Evolutionary conservation across 768 basidiomycete species (phyloP), one percentile per base, ranked within the genome.

Genomic region (Lenzites betulinus): DNA sequence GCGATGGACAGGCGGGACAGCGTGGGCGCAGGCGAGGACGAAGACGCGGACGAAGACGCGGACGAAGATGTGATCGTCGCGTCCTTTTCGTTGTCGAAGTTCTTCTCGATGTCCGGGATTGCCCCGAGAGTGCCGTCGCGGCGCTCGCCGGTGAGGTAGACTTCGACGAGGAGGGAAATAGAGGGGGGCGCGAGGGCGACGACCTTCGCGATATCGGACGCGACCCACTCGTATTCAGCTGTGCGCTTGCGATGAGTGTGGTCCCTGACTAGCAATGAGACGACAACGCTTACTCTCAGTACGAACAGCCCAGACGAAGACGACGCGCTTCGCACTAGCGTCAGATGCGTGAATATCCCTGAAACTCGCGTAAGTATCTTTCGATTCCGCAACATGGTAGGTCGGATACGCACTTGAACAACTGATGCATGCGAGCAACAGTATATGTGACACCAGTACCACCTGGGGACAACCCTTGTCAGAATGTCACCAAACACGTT

Each of bases 401-500:
- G n/a, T 12, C 13, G 33, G 1, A 26, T 26, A 55, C 70, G 13
- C 51, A 74, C 74, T 62, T 69, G 43, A 76, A 60, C 16, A 76
- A 67, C 43, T 75, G 71, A n/a, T 66, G 62, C 49, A 76, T 60
- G n/a, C 73, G 68, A n/a, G 74, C 67, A 6, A 76, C 59, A 20
- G 68, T 71, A 62, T 71, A 76, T 2, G 74, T 71, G 3, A 74
- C 66, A 4, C 73, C 74, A 20, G 73, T 71, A 0, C 73, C 73
- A 33, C 74, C 73, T 74, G 30, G 6, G 30, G 30, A 11, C 30
- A 8, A 28, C 5, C 2, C 47, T 2, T 13, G 54, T 58, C 20
- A 53, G 39, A 26, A 7, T 46, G 16, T 22, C 9, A 20, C 16
- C 5, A 1, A 26, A 5, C 18, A n/a, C 23, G 18, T 7, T 18